Percentiles rank a stretch among this genome's conserved stretches.
phyloP scores from a whole-genome alignment of 2,329 filamentous ascomycete genomes.

The Trichoderma guizhouense region DNA sequence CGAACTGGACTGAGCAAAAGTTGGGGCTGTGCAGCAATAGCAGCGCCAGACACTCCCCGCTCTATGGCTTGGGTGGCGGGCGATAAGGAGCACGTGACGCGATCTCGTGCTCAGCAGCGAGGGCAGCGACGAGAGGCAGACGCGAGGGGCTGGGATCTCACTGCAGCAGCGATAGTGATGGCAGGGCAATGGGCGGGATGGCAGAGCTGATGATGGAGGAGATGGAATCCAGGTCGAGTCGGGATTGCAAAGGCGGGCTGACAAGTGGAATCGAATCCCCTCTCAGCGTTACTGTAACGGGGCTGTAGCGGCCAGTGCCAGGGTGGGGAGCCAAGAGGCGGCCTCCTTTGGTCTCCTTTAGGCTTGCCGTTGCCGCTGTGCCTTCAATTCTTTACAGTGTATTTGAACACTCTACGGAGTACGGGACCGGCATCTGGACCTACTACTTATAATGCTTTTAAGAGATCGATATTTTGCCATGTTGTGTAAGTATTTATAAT shows the following conservation, averaged over 20 bases:
- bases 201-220: constrained; percentile 9
- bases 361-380: not conserved
- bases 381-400: not conserved
- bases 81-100: constrained; percentile 18
- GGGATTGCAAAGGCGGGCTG: constrained; percentile 16
- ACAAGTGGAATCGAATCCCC: constrained; percentile 18
- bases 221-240: constrained; percentile 1
- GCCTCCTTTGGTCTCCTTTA: constrained; percentile 9
- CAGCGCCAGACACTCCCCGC: constrained; percentile 18
- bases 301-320: not conserved
- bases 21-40: constrained; percentile 19
- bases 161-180: not conserved
- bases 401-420: not conserved
- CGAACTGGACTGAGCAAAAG: constrained; percentile 14
- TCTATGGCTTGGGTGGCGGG: constrained; percentile 17
- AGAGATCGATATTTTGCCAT: not conserved
- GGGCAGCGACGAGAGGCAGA: not conserved
- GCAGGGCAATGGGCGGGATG: not conserved
- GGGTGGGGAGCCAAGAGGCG: constrained; percentile 1
- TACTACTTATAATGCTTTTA: not conserved
- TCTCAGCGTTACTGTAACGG: constrained; percentile 3
- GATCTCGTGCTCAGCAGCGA: not conserved
- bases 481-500: not conserved
- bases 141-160: not conserved
- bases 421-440: not conserved